phyloP scores from a whole-genome alignment of 202 grass and related monocot genomes.

The Carex arenaria region DNA sequence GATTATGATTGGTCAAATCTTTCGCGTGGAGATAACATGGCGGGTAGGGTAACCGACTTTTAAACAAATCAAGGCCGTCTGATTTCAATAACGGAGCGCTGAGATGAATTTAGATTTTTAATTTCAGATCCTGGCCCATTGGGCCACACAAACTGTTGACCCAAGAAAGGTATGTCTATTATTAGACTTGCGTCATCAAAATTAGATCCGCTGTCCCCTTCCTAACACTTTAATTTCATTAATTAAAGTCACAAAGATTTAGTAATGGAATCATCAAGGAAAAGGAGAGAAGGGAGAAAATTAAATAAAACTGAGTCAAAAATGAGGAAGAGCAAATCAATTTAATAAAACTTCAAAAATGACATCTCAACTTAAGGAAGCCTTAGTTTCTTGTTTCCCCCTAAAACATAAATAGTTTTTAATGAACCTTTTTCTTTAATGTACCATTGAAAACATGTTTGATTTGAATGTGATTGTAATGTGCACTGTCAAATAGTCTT shows the following conservation, averaged over 20 bases:
- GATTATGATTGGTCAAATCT: not conserved
- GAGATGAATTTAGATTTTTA: not conserved
- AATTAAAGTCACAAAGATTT: slow-evolving; percentile 9
- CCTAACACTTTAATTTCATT: slow-evolving; percentile 4
- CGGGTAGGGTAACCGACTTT: not conserved
- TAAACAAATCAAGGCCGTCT: not conserved
- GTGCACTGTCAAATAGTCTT: not conserved
- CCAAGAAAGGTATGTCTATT: not conserved
- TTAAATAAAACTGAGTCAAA: not conserved
- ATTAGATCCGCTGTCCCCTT: slow-evolving; percentile 19
- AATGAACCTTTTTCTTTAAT: not conserved
- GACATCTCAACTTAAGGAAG: slow-evolving; percentile 7
- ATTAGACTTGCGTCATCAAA: not conserved
- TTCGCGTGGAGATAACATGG: not conserved
- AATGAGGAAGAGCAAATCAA: not conserved
- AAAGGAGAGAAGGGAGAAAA: not conserved
- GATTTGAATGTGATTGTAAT: not conserved
- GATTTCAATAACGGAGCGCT: not conserved
- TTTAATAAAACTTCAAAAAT: not conserved
- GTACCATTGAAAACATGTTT: not conserved
- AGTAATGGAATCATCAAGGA: slow-evolving; percentile 9
- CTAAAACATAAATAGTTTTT: not conserved
- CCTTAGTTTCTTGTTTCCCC: slow-evolving; percentile 16
- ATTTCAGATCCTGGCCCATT: not conserved
- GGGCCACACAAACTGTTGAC: not conserved